Percentiles rank a stretch among this genome's conserved stretches.
These are phyloP conservation scores for Closterium sp. DNA, from an alignment of 139 green algal genomes.

Conservation along the genomic window DNA sequence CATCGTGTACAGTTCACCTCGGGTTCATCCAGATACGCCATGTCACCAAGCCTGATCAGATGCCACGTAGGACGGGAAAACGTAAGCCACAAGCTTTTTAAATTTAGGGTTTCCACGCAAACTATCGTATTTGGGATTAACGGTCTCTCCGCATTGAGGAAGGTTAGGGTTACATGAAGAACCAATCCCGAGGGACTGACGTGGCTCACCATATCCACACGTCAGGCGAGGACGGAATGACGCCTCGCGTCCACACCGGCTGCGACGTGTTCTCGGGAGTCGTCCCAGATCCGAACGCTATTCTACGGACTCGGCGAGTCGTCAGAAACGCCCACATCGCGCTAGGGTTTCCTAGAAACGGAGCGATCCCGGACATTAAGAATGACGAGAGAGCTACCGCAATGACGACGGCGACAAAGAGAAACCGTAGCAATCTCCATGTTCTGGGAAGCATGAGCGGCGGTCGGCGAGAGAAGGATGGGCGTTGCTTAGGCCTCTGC, in stretches of 20 bases:
- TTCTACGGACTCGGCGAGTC: neutral
- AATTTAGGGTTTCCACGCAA: slow-evolving; percentile 9
- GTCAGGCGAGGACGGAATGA: slow-evolving; percentile 37
- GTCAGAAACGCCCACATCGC: neutral
- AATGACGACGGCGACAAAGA: neutral
- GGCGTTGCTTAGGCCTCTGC: neutral
- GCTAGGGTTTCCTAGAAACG: neutral
- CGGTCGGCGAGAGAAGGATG: neutral
- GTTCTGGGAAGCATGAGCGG: neutral
- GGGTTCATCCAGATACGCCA: slow-evolving; percentile 40
- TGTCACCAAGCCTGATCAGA: slow-evolving; percentile 26
- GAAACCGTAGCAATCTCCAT: neutral
- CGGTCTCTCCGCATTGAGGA: neutral
- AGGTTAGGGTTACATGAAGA: neutral
- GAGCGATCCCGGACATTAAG: neutral
- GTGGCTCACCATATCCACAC: slow-evolving; percentile 46
- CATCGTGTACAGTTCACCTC: slow-evolving; percentile 16
- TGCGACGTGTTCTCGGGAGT: slow-evolving; percentile 16
- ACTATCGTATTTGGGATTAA: neutral
- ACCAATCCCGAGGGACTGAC: neutral
- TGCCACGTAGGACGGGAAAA: neutral
- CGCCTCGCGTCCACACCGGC: slow-evolving; percentile 29
- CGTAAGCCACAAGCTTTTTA: neutral
- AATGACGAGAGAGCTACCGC: neutral
- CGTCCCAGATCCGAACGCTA: slow-evolving; percentile 35